phyloP scores from a whole-genome alignment of 2,329 filamentous ascomycete genomes.

The Dactylellina haptotyla region DNA sequence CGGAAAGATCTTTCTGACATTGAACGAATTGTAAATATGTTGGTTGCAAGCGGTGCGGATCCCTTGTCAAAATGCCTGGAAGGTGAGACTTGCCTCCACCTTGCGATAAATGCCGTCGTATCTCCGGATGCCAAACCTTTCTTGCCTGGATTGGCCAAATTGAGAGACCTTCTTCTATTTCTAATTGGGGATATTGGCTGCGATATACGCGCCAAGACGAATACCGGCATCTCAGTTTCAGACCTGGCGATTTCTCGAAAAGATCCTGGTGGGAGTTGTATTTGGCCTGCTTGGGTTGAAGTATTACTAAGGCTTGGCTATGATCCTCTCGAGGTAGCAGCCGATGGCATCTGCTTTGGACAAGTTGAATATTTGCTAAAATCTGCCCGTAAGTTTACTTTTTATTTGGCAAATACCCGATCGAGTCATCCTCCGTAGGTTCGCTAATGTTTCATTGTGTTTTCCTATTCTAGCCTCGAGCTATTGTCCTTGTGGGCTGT shows the following conservation, averaged over 20 bases:
- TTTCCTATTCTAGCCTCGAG: too few species aligned
- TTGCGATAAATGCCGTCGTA: not conserved
- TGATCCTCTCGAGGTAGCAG: constrained; percentile 7
- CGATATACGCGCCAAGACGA: not conserved
- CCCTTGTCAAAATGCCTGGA: not conserved
- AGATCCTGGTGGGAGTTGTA: not conserved
- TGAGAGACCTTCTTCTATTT: constrained; percentile 12
- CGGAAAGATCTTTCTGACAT: not conserved
- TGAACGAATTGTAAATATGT: not conserved
- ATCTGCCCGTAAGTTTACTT: not conserved
- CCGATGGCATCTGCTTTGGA: not conserved
- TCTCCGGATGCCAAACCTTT: not conserved
- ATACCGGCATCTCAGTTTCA: not conserved
- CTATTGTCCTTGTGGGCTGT: too few species aligned
- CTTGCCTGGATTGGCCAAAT: not conserved
- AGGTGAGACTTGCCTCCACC: constrained; percentile 15
- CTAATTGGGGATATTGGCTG: constrained; percentile 2
- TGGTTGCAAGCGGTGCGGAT: constrained; percentile 4
- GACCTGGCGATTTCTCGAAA: not conserved
- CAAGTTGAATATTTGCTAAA: not conserved
- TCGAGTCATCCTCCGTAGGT: too few species aligned
- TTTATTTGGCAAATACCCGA: not conserved
- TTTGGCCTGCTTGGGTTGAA: constrained; percentile 13
- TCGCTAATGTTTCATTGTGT: not conserved
- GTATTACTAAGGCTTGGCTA: not conserved